Base-by-base conservation (phyloP, 257 asterid species). In the Datura wrightii region DNA sequence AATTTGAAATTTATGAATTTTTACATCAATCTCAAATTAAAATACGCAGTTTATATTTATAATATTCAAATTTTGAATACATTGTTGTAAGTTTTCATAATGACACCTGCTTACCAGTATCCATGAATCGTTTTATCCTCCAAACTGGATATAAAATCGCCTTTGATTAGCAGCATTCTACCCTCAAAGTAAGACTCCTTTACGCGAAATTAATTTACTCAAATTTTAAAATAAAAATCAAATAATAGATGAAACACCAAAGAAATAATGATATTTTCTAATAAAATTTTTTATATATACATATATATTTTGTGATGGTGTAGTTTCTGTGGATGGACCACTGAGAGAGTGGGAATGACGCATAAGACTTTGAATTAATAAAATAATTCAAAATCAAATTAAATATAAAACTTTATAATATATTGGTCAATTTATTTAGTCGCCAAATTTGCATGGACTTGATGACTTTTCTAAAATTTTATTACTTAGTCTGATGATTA, bases 341-440 rank as follows among this genome's bases (percentile, higher is more conserved):
- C 16, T 5, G 56, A 44, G 39, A 71, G 2, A 72, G n/a, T 44
- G 80, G 41, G 58, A 72, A 11, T 72, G 58, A 46, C 36, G n/a
- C 11, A 48, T 74, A 74, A 24, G 44, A 24, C 24, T 46, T 48
- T 76, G 24, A 24, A 24, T 24, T 24, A 24, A 24, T 24, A 24
- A 24, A 24, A 24, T 24, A 24, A 24, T 24, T 24, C 31, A 24
- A 24, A 24, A 72, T 9, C 9, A 46, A 48, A 46, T 3, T 4
- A 74, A 50, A 19, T 50, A 11, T 39, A 39, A 74, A 71, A 5
- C 5, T 13, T 65, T 34, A 34, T 65, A 65, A 4, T 65, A 36
- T 13, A 65, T 34, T 65, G 54, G 79, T 70, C 79, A 70, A 6
- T 58, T 72, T 19, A 19, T 44, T 44, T 72, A 46, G 58, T 72